These are phyloP conservation scores for Kentomonas sorsogonicus DNA, from an alignment of 208 protist genomes.

Conservation along the genomic window DNA sequence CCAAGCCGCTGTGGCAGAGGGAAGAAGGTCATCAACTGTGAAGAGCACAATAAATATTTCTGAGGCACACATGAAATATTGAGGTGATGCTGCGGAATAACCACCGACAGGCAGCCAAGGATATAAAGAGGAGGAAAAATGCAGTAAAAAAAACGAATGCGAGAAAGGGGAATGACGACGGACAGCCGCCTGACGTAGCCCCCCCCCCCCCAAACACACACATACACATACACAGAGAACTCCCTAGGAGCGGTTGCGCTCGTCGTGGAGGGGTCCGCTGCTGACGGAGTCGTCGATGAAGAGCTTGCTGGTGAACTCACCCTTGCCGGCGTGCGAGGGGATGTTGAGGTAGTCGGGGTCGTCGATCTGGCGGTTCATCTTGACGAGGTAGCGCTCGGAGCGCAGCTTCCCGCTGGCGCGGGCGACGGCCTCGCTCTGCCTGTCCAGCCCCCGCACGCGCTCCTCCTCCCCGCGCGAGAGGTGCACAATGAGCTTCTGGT, in stretches of 20 bases:
- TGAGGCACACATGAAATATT: neutral
- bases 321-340: constrained; percentile 61
- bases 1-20: no score
- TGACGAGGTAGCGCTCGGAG: constrained; percentile 58
- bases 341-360: constrained; percentile 73
- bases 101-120: no score
- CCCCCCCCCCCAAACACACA: neutral
- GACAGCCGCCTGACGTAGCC: neutral
- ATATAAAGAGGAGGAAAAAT: constrained; percentile 5
- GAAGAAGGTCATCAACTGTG: no score
- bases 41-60: no score
- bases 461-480: constrained; percentile 33
- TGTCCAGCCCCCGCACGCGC: constrained; percentile 26
- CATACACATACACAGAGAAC: constrained; percentile 4
- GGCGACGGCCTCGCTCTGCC: constrained; percentile 34
- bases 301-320: constrained; percentile 46
- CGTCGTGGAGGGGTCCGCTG: constrained; percentile 12
- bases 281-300: constrained; percentile 48
- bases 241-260: constrained; percentile 12
- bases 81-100: neutral
- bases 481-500: constrained; percentile 43
- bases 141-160: neutral
- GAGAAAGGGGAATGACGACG: constrained; percentile 3
- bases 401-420: constrained; percentile 60
- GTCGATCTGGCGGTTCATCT: constrained; percentile 63